Evolutionary conservation across 805 yeast species (phyloP), one percentile per base, ranked within the genome.

Genomic region (Suhomyces xylopsoci): DNA sequence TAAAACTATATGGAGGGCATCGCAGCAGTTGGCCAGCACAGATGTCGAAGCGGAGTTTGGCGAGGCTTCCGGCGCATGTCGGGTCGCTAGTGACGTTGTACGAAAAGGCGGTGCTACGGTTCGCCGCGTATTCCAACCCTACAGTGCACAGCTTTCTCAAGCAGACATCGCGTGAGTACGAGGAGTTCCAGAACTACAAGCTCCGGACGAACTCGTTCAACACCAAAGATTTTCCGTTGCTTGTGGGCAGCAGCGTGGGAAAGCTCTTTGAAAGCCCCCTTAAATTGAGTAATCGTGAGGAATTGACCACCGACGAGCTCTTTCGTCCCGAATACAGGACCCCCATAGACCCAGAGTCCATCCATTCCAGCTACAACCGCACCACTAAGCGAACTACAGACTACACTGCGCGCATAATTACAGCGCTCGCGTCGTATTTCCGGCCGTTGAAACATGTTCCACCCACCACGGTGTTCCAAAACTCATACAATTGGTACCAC

Each of bases 401-500:
- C 51, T 56, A 54, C 50, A 62, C 62, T 41, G 71, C 74, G 8
- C 58, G 58, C n/a, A 47, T 69, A 15, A 51, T 66, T 34, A 58
- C 65, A 22, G 49, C 56, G 12, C 59, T 70, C 32, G 70, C 69
- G n/a, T 58, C 73, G 1, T 58, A 58, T 46, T 67, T 55, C 44
- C 34, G 45, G 19, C 74, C 74, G 3, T 51, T 53, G 14, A 8
- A 9, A 20, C 24, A 38, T 1, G 53, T 61, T 3, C 65, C 63
- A 2, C 19, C 51, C 1, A 55, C 52, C 9, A 20, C 25, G 4
- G 32, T 57, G 7, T 30, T 52, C 3, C 42, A 44, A 25, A 63
- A 66, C 43, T 60, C 70, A 12, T 63, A 62, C 54, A 55, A 56
- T 44, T 73, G 75, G 75, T 71, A 62, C 53, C 54, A 52, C 25